Percentiles rank a stretch among this genome's conserved stretches.
Conservation (phyloP, 2,329 filamentous ascomycete genomes). For the Davidsoniella eucalypti region DNA sequence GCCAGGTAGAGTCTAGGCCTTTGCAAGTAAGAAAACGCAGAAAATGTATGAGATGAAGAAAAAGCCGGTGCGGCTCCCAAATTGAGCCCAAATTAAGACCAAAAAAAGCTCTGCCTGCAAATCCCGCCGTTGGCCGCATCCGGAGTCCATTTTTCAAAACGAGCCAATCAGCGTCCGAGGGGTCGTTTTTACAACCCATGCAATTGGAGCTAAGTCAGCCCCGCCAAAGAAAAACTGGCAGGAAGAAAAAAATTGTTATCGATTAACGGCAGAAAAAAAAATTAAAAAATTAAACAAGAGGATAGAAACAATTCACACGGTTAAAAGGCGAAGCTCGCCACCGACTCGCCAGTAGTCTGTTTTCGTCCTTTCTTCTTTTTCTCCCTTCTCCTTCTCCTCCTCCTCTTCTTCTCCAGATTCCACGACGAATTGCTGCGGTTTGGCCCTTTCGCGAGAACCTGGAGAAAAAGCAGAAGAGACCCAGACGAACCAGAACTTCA, state of each 20-base stretch:
- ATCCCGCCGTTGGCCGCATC: constrained; percentile 6
- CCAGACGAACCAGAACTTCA: constrained; percentile 5
- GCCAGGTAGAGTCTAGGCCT: neutral
- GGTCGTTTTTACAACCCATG: constrained; percentile 1
- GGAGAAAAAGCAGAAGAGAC: constrained; percentile 13
- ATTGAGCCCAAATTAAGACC: neutral
- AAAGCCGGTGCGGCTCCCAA: too few relatives aligned
- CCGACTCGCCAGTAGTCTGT: neutral
- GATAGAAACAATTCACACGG: neutral
- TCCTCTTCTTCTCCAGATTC: constrained; percentile 11
- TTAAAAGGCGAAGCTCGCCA: constrained; percentile 9
- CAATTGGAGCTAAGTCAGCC: constrained; percentile 1
- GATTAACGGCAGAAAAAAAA: neutral
- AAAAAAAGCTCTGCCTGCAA: neutral
- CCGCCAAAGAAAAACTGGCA: neutral
- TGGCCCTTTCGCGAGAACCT: constrained; percentile 12
- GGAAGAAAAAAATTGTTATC: constrained; percentile 7
- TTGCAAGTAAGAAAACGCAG: neutral
- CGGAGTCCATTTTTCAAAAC: constrained; percentile 5
- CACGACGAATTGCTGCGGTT: constrained; percentile 11
- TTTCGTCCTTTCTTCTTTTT: neutral
- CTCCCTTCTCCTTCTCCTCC: neutral
- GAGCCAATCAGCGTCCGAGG: constrained; percentile 1
- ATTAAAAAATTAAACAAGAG: neutral
- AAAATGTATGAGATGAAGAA: too few relatives aligned